Evolutionary conservation across 768 basidiomycete genomes (phyloP), one percentile per base, ranked within the genome.

Genomic region (Leccinellum albellum): DNA sequence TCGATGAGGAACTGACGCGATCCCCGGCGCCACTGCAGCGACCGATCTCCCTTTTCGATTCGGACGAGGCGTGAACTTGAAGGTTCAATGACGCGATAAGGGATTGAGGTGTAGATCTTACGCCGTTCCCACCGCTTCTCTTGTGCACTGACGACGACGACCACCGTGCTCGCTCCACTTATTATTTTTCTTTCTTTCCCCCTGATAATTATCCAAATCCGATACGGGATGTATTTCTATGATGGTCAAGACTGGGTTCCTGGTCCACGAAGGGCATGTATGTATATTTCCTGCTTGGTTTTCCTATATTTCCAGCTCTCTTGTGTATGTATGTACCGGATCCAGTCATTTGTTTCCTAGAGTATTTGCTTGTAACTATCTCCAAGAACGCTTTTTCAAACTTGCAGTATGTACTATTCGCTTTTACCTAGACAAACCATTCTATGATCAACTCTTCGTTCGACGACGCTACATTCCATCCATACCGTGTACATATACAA

Each of bases 11-110:
- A 12, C 24, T 50, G 33, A 60, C 61, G 17, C 62, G 40, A 8
- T 71, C 70, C 35, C 72, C 70, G 6, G 72, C 70, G 14, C 56
- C 71, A 15, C 61, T 72, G 0, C 57, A 58, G 46, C 64, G 70
- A 13, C 70, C 72, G 5, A 71, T 71, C 17, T 71, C 70, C 21
- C 62, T 73, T 3, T 73, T 71, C 2, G 68, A 69, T 59, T 67
- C 68, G 1, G 68, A 65, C 44, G 67, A 67, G 28, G 53, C 49
- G 4, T 57, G 56, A 26, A 26, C 6, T 6, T 28, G 28, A 55
- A 6, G 15, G 29, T 20, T 13, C 20, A 13, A 20, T 20, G 1
- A 1, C 7, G 3, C 48, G 3, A 31, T 4, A 10, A 47, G 24
- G 20, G 40, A 21, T 42, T 6, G 40, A 21, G 40, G 20, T 12